Percentiles rank a stretch among this genome's conserved stretches.
phyloP scores from a whole-genome alignment of 2,329 filamentous ascomycete species.

The Xylaria sp. region DNA sequence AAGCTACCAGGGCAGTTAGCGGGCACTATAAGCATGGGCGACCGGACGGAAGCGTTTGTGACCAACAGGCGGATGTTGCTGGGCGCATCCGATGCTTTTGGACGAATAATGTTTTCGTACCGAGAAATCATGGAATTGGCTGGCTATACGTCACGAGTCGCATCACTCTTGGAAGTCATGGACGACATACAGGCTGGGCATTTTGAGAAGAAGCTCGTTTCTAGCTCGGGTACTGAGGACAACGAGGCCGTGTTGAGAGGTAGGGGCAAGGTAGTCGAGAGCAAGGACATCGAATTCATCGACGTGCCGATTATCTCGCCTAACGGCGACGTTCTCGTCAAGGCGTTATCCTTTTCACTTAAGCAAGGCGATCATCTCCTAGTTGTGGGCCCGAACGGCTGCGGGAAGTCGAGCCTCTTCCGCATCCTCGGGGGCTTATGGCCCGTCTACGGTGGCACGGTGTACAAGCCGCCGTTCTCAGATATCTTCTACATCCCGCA shows the following conservation, averaged over 20 bases:
- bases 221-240: slow-evolving; percentile 77
- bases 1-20: slow-evolving; percentile 74
- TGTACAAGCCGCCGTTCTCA: slow-evolving; percentile 86
- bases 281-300: slow-evolving; percentile 50
- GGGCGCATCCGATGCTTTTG: slow-evolving; percentile 92
- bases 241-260: slow-evolving; percentile 83
- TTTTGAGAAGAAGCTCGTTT: slow-evolving; percentile 96
- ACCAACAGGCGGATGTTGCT: slow-evolving; percentile 92
- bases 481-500: slow-evolving; percentile 99
- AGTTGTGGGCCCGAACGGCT: slow-evolving; percentile 95
- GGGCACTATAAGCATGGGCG: slow-evolving; percentile 64
- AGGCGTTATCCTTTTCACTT: slow-evolving; percentile 83
- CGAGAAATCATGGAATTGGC: slow-evolving; percentile 96
- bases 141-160: slow-evolving; percentile 91
- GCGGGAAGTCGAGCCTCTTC: slow-evolving; percentile 95
- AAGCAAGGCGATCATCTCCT: slow-evolving; percentile 86
- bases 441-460: slow-evolving; percentile 95
- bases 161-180: slow-evolving; percentile 89
- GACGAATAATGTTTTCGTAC: slow-evolving; percentile 96
- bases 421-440: slow-evolving; percentile 93
- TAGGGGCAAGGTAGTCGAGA: slow-evolving; percentile 80
- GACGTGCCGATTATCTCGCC: slow-evolving; percentile 89
- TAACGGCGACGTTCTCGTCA: slow-evolving; percentile 90
- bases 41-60: slow-evolving; percentile 78
- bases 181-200: slow-evolving; percentile 86